A percentile compares a stretch with the other conserved stretches of the same genome.
phyloP scores from a whole-genome alignment of 2,329 filamentous ascomycete genomes.

The Alternaria longipes region DNA sequence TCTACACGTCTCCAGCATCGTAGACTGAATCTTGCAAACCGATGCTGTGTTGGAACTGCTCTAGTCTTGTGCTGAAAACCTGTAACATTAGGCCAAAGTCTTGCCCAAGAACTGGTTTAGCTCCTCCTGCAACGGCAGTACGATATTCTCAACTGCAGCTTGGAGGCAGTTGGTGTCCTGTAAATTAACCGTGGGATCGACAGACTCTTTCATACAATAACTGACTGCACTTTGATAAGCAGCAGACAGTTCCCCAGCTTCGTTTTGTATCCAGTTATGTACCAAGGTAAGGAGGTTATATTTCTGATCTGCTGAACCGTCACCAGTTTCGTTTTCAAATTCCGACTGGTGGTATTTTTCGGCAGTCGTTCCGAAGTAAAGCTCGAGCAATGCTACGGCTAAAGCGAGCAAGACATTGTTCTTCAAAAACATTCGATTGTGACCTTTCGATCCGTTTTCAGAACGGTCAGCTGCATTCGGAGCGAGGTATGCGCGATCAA shows the following conservation, averaged over 20 bases:
- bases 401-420: constrained; percentile 48
- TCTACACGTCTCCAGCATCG: background rate
- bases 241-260: constrained; percentile 49
- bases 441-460: constrained; percentile 11
- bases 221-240: constrained; percentile 47
- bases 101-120: constrained; percentile 49
- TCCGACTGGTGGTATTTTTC: constrained; percentile 40
- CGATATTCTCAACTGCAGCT: constrained; percentile 49
- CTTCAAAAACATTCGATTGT: constrained; percentile 35
- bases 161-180: constrained; percentile 48
- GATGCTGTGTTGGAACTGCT: background rate
- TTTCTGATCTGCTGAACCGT: constrained; percentile 31
- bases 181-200: constrained; percentile 45
- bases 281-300: constrained; percentile 45
- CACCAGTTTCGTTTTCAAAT: constrained; percentile 24
- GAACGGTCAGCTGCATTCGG: constrained; percentile 20
- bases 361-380: constrained; percentile 49
- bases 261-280: constrained; percentile 45
- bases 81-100: constrained; percentile 17
- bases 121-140: constrained; percentile 50
- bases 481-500: constrained; percentile 45
- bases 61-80: background rate
- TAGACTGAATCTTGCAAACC: too few species aligned
- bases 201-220: constrained; percentile 48
- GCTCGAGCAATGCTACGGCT: constrained; percentile 46